Base-by-base conservation (phyloP, 2,329 filamentous ascomycete species). In the Aspergillus versicolor region DNA sequence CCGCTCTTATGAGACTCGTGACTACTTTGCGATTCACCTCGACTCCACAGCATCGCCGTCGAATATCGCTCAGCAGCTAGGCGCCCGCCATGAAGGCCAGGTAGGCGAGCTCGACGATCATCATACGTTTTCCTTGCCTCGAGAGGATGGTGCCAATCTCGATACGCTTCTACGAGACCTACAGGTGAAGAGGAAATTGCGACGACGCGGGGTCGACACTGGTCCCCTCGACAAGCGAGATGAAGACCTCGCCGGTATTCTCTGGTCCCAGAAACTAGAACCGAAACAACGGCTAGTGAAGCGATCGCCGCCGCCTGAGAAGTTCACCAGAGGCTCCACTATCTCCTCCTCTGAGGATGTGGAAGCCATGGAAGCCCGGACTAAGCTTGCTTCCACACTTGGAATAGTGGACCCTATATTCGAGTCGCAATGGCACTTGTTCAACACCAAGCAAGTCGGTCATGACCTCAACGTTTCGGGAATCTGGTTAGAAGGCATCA, bases 381-480 rank as follows among this genome's bases (percentile, higher is more conserved):
- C 82, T 48, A 74, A 82, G 5, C 77, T 95, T 46, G 87, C 87
- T 63, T 74, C 81, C 50, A 78, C 81, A 2, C 80, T 99, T n/a
- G 80, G 81, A 13, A 97, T 99, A 62, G 74, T 79, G 32, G 94
- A 99, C 68, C 94, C 94, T 17, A 96, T 96, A 52, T 99, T 97
- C 75, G 81, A 84, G 42, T 89, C 95, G 56, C 94, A 99, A 75
- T 99, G 94, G 94, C 94, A 99, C 81, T 79, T 99, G 46, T 88
- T 89, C 78, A 99, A 99, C 71, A 81, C 89, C 0, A 72, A 89
- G 5, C 86, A 96, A 65, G 71, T 86, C 0, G 93, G 92, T 5
- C 90, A 97, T 75, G 94, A 99, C 72, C 84, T 99, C 68, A 99
- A 99, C 68, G 92, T 97, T n/a, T 96, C 92, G 0, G 91, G 88